phyloP scores from a whole-genome alignment of 1,284 basidiomycete species.

The Xanthoconium separans region DNA sequence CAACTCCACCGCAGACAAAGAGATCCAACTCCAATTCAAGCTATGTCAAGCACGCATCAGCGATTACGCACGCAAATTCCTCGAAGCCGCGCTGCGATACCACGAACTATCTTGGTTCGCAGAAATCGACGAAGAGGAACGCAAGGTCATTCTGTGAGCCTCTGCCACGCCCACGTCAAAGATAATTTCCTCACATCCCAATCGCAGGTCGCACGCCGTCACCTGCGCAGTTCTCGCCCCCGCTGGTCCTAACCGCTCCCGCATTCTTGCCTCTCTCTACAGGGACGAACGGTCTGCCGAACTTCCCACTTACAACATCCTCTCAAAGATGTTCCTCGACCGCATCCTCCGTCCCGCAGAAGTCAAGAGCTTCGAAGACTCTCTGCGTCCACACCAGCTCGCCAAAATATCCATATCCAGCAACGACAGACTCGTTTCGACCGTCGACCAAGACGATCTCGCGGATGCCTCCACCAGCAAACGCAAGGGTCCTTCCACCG shows the following conservation, averaged over 20 bases:
- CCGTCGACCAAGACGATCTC: slow-evolving; percentile 54
- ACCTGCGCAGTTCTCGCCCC: slow-evolving; percentile 97
- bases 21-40: slow-evolving; percentile 79
- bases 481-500: slow-evolving; percentile 85
- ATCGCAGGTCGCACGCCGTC: slow-evolving; percentile 79
- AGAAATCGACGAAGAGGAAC: slow-evolving; percentile 88
- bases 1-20: slow-evolving; percentile 74
- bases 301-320: slow-evolving; percentile 83
- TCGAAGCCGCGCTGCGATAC: slow-evolving; percentile 93
- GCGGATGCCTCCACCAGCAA: slow-evolving; percentile 61
- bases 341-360: slow-evolving; percentile 90
- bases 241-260: slow-evolving; percentile 92
- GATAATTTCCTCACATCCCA: not conserved
- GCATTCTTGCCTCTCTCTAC: slow-evolving; percentile 88
- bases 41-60: slow-evolving; percentile 91
- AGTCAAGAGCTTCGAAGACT: slow-evolving; percentile 86
- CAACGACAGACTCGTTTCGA: slow-evolving; percentile 71
- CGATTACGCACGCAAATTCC: slow-evolving; percentile 88
- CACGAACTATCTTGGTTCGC: slow-evolving; percentile 90
- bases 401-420: slow-evolving; percentile 84
- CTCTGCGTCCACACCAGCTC: slow-evolving; percentile 89
- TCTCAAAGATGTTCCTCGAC: slow-evolving; percentile 97
- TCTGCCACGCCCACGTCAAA: not conserved
- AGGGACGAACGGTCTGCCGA: slow-evolving; percentile 88
- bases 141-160: slow-evolving; percentile 80